phyloP scores from a whole-genome alignment of 2,329 filamentous ascomycete genomes.

The Ophiognomonia clavigignenti-juglandacearum region DNA sequence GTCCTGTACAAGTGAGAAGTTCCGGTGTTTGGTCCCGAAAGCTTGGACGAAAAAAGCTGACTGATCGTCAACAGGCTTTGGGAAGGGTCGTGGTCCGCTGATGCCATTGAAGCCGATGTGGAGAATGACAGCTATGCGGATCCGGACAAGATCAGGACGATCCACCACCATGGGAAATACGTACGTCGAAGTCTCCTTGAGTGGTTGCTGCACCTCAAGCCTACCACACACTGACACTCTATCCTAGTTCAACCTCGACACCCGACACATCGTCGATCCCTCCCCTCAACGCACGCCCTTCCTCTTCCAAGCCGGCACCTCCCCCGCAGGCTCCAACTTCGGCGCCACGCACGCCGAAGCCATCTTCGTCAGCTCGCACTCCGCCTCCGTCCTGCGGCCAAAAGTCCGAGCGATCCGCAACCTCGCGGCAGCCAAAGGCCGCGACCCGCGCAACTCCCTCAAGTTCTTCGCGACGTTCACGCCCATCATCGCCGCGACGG shows the following conservation, averaged over 20 bases:
- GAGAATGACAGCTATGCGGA: conserved; percentile 46
- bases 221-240: no score
- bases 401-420: conserved; percentile 44
- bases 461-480: conserved; percentile 44
- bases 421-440: conserved; percentile 39
- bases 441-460: conserved; percentile 44
- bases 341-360: conserved; percentile 49
- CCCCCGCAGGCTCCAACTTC: conserved; percentile 45
- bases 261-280: conserved; percentile 37
- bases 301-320: conserved; percentile 50
- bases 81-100: conserved; percentile 40
- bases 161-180: conserved; percentile 48
- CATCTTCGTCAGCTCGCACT: conserved; percentile 48
- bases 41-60: background rate
- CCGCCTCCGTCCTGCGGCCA: conserved; percentile 37
- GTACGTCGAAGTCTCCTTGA: no score
- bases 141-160: conserved; percentile 45
- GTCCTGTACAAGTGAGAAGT: conserved; percentile 48
- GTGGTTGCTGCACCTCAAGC: no score
- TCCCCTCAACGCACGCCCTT: conserved; percentile 47
- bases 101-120: conserved; percentile 40
- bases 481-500: conserved; percentile 36
- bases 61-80: conserved; percentile 31
- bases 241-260: conserved; percentile 32
- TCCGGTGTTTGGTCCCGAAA: background rate